These are phyloP conservation scores for Fusarium sublunatum DNA, from an alignment of 2,329 filamentous ascomycete species.

Conservation along the genomic window DNA sequence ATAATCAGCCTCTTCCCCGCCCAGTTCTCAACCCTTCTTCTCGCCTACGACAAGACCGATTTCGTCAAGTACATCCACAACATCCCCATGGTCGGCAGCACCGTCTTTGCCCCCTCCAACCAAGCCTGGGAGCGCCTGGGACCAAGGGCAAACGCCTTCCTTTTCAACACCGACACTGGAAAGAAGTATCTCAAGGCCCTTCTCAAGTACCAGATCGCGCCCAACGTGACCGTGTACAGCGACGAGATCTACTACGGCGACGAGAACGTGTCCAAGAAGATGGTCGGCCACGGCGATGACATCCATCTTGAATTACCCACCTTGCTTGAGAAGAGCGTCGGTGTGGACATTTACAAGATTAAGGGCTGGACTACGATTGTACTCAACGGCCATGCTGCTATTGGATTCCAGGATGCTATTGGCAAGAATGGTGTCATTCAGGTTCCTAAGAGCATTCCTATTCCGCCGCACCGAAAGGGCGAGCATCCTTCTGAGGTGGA, in stretches of 20 bases:
- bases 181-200: slow-evolving; percentile 81
- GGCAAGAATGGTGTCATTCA: slow-evolving; percentile 87
- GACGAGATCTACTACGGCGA: slow-evolving; percentile 76
- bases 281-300: slow-evolving; percentile 38
- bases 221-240: slow-evolving; percentile 81
- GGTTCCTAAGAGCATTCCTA: slow-evolving; percentile 75
- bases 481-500: slow-evolving; percentile 12
- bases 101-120: slow-evolving; percentile 85
- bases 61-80: slow-evolving; percentile 71
- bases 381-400: slow-evolving; percentile 77
- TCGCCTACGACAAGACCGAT: slow-evolving; percentile 79
- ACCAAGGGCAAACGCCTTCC: slow-evolving; percentile 76
- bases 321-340: slow-evolving; percentile 72
- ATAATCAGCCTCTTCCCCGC: slow-evolving; percentile 73
- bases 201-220: slow-evolving; percentile 81
- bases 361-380: slow-evolving; percentile 77
- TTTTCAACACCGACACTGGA: slow-evolving; percentile 81
- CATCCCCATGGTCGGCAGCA: slow-evolving; percentile 69
- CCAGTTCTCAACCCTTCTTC: slow-evolving; percentile 81
- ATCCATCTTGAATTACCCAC: slow-evolving; percentile 78
- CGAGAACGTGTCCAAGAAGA: slow-evolving; percentile 44
- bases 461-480: slow-evolving; percentile 72
- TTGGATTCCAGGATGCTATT: slow-evolving; percentile 75
- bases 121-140: slow-evolving; percentile 82
- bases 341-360: slow-evolving; percentile 76